Evolutionary conservation across 1,284 basidiomycete species (phyloP).

Genomic region (Microbotryomycetes sp.): DNA sequence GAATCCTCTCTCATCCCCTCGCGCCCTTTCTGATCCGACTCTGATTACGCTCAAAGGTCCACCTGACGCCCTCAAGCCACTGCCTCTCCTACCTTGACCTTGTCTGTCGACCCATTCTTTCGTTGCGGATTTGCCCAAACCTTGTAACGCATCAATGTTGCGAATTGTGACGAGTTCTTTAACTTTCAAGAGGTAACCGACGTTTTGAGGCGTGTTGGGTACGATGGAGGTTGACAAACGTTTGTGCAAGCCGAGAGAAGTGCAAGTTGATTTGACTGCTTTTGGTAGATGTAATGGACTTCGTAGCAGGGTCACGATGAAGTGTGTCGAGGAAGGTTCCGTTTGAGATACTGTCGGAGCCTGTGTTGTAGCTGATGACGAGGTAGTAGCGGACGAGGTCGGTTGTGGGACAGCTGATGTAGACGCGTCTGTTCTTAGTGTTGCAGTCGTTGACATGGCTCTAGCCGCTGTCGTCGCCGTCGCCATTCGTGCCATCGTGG

Average conservation of each 20-base stretch:
- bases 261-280: background rate
- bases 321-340: conserved; percentile 25
- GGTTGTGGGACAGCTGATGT: background rate
- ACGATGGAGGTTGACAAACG: conserved; percentile 29
- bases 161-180: conserved; percentile 30
- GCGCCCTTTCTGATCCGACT: conserved; percentile 27
- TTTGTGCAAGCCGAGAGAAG: conserved; percentile 25
- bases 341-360: background rate
- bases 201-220: conserved; percentile 17
- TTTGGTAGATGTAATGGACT: conserved; percentile 24
- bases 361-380: background rate
- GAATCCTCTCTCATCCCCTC: conserved; percentile 32
- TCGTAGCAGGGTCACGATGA: conserved; percentile 29
- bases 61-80: conserved; percentile 13
- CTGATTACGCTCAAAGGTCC: conserved; percentile 13
- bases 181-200: conserved; percentile 19
- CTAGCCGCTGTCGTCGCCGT: no score
- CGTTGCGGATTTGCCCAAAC: conserved; percentile 1
- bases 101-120: conserved; percentile 13
- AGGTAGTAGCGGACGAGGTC: background rate
- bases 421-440: no score
- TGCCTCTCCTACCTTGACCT: conserved; percentile 22
- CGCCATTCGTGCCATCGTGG: no score
- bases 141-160: background rate
- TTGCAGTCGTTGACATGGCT: no score